A percentile compares a stretch with the other conserved stretches of the same genome.
These are phyloP conservation scores for Coniella lustricola DNA, from an alignment of 2,329 filamentous ascomycete genomes.

Conservation along the genomic window DNA sequence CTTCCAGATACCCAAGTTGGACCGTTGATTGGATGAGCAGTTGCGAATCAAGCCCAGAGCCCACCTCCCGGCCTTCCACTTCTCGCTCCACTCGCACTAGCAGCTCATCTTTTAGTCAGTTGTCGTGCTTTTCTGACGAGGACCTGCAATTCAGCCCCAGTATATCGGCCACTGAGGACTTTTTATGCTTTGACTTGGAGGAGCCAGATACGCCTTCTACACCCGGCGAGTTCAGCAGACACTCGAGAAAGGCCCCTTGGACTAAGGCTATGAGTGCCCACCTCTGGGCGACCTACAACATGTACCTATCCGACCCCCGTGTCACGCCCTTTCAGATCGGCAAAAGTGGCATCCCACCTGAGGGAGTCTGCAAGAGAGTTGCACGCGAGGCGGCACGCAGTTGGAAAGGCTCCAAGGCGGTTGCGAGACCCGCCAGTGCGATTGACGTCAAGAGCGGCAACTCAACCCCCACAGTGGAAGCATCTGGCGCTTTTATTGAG, in stretches of 20 bases:
- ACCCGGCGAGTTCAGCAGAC: constrained; percentile 14
- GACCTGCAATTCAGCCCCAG: constrained; percentile 47
- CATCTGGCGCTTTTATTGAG: constrained; percentile 42
- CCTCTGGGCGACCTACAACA: constrained; percentile 57
- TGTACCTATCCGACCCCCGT: constrained; percentile 60
- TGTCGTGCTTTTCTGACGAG: constrained; percentile 51
- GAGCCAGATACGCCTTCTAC: constrained; percentile 4
- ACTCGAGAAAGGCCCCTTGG: constrained; percentile 50
- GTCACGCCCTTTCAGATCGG: constrained; percentile 60
- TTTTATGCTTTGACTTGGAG: constrained; percentile 11
- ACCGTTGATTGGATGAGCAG: constrained; percentile 52
- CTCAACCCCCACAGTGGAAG: constrained; percentile 46
- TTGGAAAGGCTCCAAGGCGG: constrained; percentile 54
- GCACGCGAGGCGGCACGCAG: constrained; percentile 59
- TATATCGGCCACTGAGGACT: constrained; percentile 29
- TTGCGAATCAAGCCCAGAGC: constrained; percentile 52
- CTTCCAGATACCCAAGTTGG: constrained; percentile 50
- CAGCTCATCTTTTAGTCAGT: constrained; percentile 49
- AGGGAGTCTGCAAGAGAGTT: constrained; percentile 58
- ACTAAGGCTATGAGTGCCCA: constrained; percentile 59
- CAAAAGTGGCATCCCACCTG: constrained; percentile 56
- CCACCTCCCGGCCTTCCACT: constrained; percentile 52
- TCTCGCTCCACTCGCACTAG: constrained; percentile 53
- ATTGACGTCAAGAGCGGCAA: constrained; percentile 40
- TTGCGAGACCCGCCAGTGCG: constrained; percentile 19